A percentile compares a stretch with the other conserved stretches of the same genome.
phyloP scores from a whole-genome alignment of 495 filamentous ascomycete species.

The Cercophora sp. region DNA sequence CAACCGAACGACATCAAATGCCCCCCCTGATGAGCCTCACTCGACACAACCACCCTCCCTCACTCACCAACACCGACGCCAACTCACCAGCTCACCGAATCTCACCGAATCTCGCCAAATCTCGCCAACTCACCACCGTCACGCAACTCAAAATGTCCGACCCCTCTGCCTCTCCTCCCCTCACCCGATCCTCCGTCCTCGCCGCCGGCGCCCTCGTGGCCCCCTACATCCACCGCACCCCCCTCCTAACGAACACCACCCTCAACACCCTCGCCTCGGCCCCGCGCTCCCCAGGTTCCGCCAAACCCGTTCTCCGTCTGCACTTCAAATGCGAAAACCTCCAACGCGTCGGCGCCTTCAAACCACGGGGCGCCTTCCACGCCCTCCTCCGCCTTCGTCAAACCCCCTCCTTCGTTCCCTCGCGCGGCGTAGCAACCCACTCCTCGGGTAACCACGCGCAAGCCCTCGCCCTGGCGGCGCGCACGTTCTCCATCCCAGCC shows the following conservation, averaged over 20 bases:
- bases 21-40: no score
- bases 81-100: not conserved
- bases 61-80: not conserved
- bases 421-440: slow-evolving; percentile 78
- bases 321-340: slow-evolving; percentile 98
- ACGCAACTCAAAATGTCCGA: slow-evolving; percentile 41
- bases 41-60: not conserved
- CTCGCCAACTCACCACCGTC: no score
- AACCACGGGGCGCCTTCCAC: slow-evolving; percentile 86
- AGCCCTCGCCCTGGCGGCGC: slow-evolving; percentile 84
- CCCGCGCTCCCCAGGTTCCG: not conserved
- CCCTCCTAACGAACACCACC: slow-evolving; percentile 71
- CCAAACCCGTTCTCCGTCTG: slow-evolving; percentile 60
- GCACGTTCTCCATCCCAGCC: slow-evolving; percentile 54
- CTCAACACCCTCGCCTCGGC: slow-evolving; percentile 70
- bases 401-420: slow-evolving; percentile 56
- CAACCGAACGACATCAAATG: no score
- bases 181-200: slow-evolving; percentile 65
- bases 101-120: not conserved
- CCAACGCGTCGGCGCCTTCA: slow-evolving; percentile 90
- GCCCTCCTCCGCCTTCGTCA: slow-evolving; percentile 69
- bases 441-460: slow-evolving; percentile 97
- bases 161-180: slow-evolving; percentile 48
- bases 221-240: slow-evolving; percentile 75
- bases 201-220: slow-evolving; percentile 69